Evolutionary conservation across 169 alveolate species (phyloP).

Genomic region (Miamiensis avidus): DNA sequence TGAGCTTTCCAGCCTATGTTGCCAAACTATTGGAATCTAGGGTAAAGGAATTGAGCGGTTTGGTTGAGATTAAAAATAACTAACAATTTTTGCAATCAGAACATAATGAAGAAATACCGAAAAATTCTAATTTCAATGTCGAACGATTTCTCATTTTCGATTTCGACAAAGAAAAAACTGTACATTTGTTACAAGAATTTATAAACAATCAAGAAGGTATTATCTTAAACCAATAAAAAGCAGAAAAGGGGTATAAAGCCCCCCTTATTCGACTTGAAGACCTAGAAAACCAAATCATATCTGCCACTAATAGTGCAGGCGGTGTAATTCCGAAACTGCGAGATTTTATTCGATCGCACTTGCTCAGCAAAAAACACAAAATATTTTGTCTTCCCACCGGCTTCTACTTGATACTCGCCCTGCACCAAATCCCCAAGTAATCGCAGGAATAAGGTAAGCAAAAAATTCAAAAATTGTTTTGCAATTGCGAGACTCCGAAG

Average conservation of each 20-base stretch:
- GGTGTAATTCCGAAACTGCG: no score
- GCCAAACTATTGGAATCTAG: not conserved
- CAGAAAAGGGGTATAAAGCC: no score
- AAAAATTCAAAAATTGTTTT: no score
- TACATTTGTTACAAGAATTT: no score
- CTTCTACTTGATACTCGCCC: no score
- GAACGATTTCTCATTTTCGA: not conserved
- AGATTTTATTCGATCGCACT: not conserved
- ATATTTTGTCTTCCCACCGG: not conserved
- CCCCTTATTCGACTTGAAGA: not conserved
- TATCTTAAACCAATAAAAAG: not conserved
- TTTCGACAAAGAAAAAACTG: not conserved
- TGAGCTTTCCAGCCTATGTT: not conserved
- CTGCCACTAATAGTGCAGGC: not conserved
- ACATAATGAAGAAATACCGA: not conserved
- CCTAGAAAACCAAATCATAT: not conserved
- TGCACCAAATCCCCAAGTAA: no score
- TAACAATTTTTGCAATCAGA: no score
- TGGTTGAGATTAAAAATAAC: not conserved
- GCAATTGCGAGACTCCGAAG: no score
- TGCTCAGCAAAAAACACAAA: not conserved
- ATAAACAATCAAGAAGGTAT: not conserved
- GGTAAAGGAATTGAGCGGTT: not conserved
- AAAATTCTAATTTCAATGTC: not conserved
- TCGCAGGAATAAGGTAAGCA: no score